Percentiles rank a stretch among this genome's conserved stretches.
These are phyloP conservation scores for Trichoderma guizhouense DNA, from an alignment of 2,329 filamentous ascomycete genomes.

Conservation along the genomic window DNA sequence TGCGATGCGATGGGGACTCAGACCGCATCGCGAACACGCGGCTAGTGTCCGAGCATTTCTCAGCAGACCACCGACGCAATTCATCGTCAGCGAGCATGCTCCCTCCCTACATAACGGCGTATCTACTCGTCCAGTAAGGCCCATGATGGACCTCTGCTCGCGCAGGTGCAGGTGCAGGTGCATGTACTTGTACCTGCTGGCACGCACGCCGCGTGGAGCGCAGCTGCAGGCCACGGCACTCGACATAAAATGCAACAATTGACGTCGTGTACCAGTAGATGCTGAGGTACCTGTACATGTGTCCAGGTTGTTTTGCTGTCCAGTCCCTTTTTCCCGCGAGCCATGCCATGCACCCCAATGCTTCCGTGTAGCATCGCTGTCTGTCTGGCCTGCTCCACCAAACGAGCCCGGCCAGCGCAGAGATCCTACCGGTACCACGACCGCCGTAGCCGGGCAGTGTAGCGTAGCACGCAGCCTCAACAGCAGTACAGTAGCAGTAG, in stretches of 20 bases:
- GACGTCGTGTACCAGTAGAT: background rate
- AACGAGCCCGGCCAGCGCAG: background rate
- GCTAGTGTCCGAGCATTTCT: constrained; percentile 13
- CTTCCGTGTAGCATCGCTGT: background rate
- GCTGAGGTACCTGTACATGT: background rate
- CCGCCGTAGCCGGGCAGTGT: background rate
- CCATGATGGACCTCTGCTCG: background rate
- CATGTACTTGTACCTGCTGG: background rate
- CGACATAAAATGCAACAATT: background rate
- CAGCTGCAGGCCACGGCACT: background rate
- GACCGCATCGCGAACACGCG: constrained; percentile 18
- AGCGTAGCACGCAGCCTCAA: background rate
- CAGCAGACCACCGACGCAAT: background rate
- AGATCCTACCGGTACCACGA: background rate
- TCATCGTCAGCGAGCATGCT: constrained; percentile 10
- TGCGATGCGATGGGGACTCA: background rate
- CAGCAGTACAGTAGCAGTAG: background rate
- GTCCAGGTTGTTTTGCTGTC: background rate
- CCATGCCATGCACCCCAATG: background rate
- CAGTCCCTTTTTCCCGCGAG: background rate
- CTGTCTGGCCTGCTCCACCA: background rate
- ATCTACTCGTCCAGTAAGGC: background rate
- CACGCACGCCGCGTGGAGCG: background rate
- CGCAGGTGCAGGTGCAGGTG: background rate
- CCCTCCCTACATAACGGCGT: background rate